Evolutionary conservation across 805 yeast species (phyloP), one percentile per base, ranked within the genome.

Genomic region (Yarrowia sp.): DNA sequence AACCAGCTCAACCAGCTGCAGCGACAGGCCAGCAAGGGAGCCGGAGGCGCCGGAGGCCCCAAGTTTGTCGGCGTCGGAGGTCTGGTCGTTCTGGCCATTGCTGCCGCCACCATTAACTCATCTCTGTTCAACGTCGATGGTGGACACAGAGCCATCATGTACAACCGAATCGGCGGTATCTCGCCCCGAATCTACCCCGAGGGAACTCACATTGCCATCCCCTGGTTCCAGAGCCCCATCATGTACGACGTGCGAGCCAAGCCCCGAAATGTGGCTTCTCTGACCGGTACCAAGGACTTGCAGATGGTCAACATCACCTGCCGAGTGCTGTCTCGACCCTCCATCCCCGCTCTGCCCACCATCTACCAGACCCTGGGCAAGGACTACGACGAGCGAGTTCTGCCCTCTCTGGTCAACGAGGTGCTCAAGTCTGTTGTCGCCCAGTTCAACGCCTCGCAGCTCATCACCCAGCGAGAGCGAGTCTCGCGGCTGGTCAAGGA

Each of bases 231-330:
- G 75, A 87, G 90, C 55, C 97, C 99, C 39, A 81, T 91, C 55
- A 83, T 91, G 59, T 94, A 88, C 75, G 98, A 94, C 73, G 96
- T 94, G 64, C 84, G 99, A 70, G 97, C 99, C 49, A 93, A 90
- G 73, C 99, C 99, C 64, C 85, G 97, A 76, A 91, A 91, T 68
- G 96, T 94, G 65, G 89, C 97, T 13, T 90, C 97, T 24, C 81
- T 96, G 70, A 94, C 99, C 1, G 99, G 99, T 67, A 94, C 99
- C 21, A 94, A 94, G 78, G 99, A 94, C 77, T 81, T 94, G 72
- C 99, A 94, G 78, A 94, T 94, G 99, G 99, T 94, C 55, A 94
- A 91, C 75, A 93, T 94, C 72, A 93, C 98, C n/a, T 94, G 99
- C 76, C 87, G 99, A 78, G 99, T 94, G 24, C 82, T 94, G 69